Evolutionary conservation across 345 rosid species (phyloP).

Genomic region (Sonneratia caseolaris): DNA sequence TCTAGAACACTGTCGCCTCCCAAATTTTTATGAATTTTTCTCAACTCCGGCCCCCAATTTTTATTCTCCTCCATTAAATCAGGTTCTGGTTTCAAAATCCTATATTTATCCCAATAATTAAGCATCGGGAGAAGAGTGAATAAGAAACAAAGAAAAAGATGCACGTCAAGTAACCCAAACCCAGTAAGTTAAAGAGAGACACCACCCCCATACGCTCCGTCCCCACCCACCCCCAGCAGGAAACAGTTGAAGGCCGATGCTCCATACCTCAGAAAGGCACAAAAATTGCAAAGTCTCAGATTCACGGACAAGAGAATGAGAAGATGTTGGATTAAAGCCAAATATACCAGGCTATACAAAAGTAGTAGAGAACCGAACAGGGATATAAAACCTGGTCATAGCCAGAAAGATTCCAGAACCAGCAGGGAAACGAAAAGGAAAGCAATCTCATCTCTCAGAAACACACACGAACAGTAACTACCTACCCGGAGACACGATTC

Average conservation of each 20-base stretch:
- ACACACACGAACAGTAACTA: background rate
- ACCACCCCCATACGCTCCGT: no score
- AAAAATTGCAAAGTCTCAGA: background rate
- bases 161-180: no score
- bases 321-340: background rate
- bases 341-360: background rate
- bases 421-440: background rate
- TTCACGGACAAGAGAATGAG: background rate
- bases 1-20: background rate
- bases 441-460: constrained; percentile 1
- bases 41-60: background rate
- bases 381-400: background rate
- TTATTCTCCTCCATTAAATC: background rate
- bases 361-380: background rate
- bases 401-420: background rate
- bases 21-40: background rate
- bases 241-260: background rate
- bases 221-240: background rate
- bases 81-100: background rate
- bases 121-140: background rate
- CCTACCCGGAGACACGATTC: background rate
- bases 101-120: background rate
- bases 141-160: background rate
- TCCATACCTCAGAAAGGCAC: background rate
- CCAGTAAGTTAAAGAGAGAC: no score